phyloP scores from a whole-genome alignment of 345 rosid species.

The Sisymbrium altissimum region DNA sequence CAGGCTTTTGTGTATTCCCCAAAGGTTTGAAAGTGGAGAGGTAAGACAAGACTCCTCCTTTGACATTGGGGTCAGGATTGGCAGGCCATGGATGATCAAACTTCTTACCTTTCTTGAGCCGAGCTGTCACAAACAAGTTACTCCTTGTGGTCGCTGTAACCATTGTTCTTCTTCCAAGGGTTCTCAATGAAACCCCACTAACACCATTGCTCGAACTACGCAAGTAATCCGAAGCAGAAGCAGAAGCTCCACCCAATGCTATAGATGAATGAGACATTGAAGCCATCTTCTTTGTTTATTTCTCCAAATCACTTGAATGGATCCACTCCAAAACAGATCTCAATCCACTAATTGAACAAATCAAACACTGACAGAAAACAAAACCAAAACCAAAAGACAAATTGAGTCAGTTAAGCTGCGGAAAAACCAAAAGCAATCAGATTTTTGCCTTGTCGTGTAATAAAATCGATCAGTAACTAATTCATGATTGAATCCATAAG shows the following conservation, averaged over 20 bases:
- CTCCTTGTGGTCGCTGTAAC: constrained; percentile 32
- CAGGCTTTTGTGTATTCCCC: constrained; percentile 69
- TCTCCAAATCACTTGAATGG: constrained; percentile 17
- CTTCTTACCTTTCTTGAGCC: constrained; percentile 81
- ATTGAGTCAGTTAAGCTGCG: background rate
- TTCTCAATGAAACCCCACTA: constrained; percentile 54
- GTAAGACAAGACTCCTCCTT: constrained; percentile 79
- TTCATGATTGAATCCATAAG: background rate
- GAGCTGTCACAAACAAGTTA: constrained; percentile 42
- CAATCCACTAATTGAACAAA: constrained; percentile 9
- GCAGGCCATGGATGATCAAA: constrained; percentile 92
- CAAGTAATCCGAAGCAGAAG: constrained; percentile 84
- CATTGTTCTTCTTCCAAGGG: constrained; percentile 47
- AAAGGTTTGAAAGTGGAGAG: constrained; percentile 81
- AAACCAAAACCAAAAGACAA: constrained; percentile 1
- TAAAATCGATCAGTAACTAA: constrained; percentile 1
- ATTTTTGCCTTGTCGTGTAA: background rate
- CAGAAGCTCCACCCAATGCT: constrained; percentile 47
- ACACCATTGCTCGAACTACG: constrained; percentile 60
- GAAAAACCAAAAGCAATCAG: constrained; percentile 4
- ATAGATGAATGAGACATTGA: constrained; percentile 48
- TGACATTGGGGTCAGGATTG: constrained; percentile 86
- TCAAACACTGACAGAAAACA: background rate
- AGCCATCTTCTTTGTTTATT: constrained; percentile 45
- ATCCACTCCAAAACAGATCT: constrained; percentile 25